These are phyloP conservation scores for Exophiala viscosa DNA, from an alignment of 2,329 filamentous ascomycete species.

Conservation along the genomic window DNA sequence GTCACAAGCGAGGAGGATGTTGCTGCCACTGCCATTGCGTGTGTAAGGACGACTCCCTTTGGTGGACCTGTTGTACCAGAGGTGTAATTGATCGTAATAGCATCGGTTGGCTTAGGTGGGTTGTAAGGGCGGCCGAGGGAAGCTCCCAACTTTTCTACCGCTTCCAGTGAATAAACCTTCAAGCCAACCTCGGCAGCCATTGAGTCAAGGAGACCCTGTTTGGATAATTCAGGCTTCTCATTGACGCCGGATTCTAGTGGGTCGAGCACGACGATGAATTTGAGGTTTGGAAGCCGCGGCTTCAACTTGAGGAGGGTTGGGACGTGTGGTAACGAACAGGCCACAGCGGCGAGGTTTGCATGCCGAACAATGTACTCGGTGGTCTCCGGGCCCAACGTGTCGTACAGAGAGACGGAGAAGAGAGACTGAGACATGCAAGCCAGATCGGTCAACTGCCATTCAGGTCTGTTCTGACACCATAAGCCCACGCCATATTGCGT, in stretches of 20 bases:
- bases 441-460: conserved; percentile 88
- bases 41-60: conserved; percentile 68
- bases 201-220: conserved; percentile 70
- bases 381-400: conserved; percentile 85
- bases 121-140: conserved; percentile 66
- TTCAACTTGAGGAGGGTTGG: conserved; percentile 76
- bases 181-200: conserved; percentile 71
- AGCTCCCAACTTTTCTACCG: conserved; percentile 78
- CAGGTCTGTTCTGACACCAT: conserved; percentile 82
- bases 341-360: conserved; percentile 68
- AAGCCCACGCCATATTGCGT: conserved; percentile 71
- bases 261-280: conserved; percentile 84
- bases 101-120: conserved; percentile 68
- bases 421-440: conserved; percentile 82
- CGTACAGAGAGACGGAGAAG: conserved; percentile 90
- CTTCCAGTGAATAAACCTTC: conserved; percentile 70
- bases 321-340: conserved; percentile 76
- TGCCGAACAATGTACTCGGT: conserved; percentile 97
- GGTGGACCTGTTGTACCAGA: conserved; percentile 63
- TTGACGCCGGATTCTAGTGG: conserved; percentile 65
- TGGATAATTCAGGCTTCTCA: conserved; percentile 72
- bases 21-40: conserved; percentile 69
- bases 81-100: conserved; percentile 70
- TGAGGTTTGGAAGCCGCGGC: conserved; percentile 72
- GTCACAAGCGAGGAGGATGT: conserved; percentile 60